Evolutionary conservation across 768 basidiomycete species (phyloP).

Genomic region (Lactifluus subvellereus): DNA sequence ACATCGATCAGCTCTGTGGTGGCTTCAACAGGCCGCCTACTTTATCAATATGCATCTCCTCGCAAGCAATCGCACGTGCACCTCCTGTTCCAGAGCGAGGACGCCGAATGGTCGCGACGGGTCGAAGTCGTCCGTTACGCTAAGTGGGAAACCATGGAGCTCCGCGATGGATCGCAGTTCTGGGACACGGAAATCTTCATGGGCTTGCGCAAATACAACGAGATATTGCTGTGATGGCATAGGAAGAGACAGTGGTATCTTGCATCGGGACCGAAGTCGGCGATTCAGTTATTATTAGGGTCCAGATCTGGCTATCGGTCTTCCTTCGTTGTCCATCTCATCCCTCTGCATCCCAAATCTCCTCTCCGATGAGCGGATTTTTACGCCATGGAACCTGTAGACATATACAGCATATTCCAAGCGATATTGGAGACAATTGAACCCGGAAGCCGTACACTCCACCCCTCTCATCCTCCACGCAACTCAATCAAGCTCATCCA

Average conservation of each 20-base stretch:
- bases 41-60: conserved; percentile 77
- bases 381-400: conserved; percentile 1
- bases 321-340: neutral
- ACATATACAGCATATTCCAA: conserved; percentile 11
- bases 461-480: neutral
- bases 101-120: conserved; percentile 68
- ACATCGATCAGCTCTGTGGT: neutral
- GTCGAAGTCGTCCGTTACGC: conserved; percentile 42
- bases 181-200: conserved; percentile 78
- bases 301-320: no score
- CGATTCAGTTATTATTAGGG: no score
- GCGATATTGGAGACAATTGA: conserved; percentile 28
- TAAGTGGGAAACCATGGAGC: conserved; percentile 58
- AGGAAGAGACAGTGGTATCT: no score
- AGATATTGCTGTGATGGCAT: conserved; percentile 38
- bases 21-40: conserved; percentile 29
- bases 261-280: no score
- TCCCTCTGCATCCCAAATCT: neutral
- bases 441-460: conserved; percentile 31
- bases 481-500: neutral
- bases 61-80: conserved; percentile 68
- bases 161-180: conserved; percentile 76
- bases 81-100: conserved; percentile 59
- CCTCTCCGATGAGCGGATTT: neutral
- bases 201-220: conserved; percentile 74